Evolutionary conservation across 1,284 basidiomycete genomes (phyloP), one percentile per base, ranked within the genome.

Genomic region (Hemileia vastatrix): DNA sequence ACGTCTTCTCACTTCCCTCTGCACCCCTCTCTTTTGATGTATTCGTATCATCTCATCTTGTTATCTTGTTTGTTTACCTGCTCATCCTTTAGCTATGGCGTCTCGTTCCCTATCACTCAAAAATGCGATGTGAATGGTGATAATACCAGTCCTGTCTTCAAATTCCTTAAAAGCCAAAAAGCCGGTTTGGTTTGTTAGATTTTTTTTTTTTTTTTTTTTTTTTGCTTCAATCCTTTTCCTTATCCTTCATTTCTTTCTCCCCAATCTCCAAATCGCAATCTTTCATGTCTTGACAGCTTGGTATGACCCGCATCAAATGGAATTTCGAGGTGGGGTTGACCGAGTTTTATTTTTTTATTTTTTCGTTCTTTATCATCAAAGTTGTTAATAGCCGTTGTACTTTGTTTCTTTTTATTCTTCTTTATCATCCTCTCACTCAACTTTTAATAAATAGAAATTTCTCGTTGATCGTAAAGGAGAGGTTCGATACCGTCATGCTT

Each of bases 401-500:
- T n/a, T n/a, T n/a, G n/a, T n/a, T n/a, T n/a, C n/a, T n/a, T n/a
- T n/a, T n/a, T n/a, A n/a, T n/a, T n/a, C n/a, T n/a, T n/a, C n/a
- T n/a, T n/a, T n/a, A n/a, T n/a, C n/a, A n/a, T n/a, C n/a, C n/a
- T n/a, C n/a, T n/a, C n/a, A n/a, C n/a, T n/a, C n/a, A n/a, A n/a
- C n/a, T n/a, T n/a, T n/a, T n/a, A n/a, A n/a, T n/a, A n/a, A n/a
- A 23, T 21, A 61, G 58, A 61, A 61, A 61, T 61, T 61, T 43
- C 21, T 61, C 9, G 40, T 61, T 11, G 58, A 61, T 44, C 50
- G 50, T n/a, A 54, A 43, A 9, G 58, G 58, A 5, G 23, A 44
- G 33, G 58, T 61, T 27, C 58, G 58, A 18, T 61, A 54, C 19
- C 50, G 58, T 36, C 58, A 61, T 48, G 58, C 51, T 8, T 61